phyloP scores from a whole-genome alignment of 768 basidiomycete species.

The Chlorophyllum brunneum region DNA sequence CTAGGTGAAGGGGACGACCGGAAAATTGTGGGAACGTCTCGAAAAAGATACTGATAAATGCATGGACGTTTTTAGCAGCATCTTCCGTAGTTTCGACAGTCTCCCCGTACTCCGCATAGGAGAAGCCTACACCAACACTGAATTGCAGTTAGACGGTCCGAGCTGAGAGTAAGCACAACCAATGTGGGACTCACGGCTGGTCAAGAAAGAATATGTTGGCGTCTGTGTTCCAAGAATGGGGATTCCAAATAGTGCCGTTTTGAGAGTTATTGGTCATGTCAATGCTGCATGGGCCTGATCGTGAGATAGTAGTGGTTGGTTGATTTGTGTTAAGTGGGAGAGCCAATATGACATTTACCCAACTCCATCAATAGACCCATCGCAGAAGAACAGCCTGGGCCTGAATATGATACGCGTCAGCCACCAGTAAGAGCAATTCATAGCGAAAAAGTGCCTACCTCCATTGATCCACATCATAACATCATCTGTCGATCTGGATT shows the following conservation, averaged over 20 bases:
- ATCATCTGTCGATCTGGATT: constrained; percentile 33
- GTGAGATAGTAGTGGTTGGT: constrained; percentile 18
- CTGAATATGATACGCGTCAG: constrained; percentile 14
- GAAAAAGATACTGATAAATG: constrained; percentile 77
- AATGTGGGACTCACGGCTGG: constrained; percentile 38
- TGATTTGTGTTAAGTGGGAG: neutral
- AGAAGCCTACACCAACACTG: constrained; percentile 18
- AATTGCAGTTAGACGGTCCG: constrained; percentile 23
- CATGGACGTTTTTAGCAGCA: constrained; percentile 70
- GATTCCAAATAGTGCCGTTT: constrained; percentile 50
- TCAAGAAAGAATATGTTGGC: constrained; percentile 64
- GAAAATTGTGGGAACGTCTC: constrained; percentile 72
- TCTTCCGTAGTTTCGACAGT: constrained; percentile 72
- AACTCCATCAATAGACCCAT: constrained; percentile 71
- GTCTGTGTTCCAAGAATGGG: constrained; percentile 65
- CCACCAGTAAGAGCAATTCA: neutral
- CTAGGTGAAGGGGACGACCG: constrained; percentile 64
- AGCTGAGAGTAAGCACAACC: neutral
- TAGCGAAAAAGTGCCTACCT: constrained; percentile 23
- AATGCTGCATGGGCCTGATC: constrained; percentile 42
- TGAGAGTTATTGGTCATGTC: constrained; percentile 49
- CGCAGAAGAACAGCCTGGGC: constrained; percentile 36
- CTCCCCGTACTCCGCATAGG: constrained; percentile 61
- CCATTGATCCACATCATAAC: constrained; percentile 56
- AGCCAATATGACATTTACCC: constrained; percentile 37